Base-by-base conservation (phyloP, 331 rosid species). In the Malus hybrid region DNA sequence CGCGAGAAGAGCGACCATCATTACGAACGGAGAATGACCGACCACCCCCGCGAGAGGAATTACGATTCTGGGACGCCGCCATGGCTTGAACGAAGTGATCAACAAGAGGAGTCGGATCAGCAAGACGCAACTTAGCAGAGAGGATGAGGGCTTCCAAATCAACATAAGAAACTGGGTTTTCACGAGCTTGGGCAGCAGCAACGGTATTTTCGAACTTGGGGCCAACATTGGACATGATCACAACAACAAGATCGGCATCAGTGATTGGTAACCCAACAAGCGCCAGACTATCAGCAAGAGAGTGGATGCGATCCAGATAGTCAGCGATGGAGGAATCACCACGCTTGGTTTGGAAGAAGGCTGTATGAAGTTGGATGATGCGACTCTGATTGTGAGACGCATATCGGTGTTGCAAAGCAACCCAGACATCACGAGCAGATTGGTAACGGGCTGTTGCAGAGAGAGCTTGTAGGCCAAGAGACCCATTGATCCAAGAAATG, bases 121-220 rank as follows among this genome's bases (percentile, higher is more conserved):
- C 39, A 2, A 55, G 10, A 3, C 60, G 0, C 0, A 3, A 3
- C n/a, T 54, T 10, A 0, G 4, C 59, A 2, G 0, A 14, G 10
- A 18, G 59, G 1, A 54, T 0, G 2, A 15, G 1, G 18, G 22
- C 59, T 6, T 18, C 3, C 7, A 54, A 16, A 18, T 54, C 4
- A 18, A 3, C 22, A 54, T 54, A 54, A 2, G 22, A 54, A 2
- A 54, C 6, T 7, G 22, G 3, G 8, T 1, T 54, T 16, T 18
- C 10, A 7, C 27, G 10, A 16, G 24, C 60, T 3, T 55, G 12
- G 3, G 24, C 60, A 18, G 9, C 19, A 55, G 0, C 9, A 3
- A 18, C 20, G 8, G 1, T 55, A 11, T 55, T 55, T 19, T 55
- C 24, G 8, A 6, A 16, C 4, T 16, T 4, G 1, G 4, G 27